Evolutionary conservation across 202 grass and related monocot genomes (phyloP).

Genomic region (Elaeis oleifera): DNA sequence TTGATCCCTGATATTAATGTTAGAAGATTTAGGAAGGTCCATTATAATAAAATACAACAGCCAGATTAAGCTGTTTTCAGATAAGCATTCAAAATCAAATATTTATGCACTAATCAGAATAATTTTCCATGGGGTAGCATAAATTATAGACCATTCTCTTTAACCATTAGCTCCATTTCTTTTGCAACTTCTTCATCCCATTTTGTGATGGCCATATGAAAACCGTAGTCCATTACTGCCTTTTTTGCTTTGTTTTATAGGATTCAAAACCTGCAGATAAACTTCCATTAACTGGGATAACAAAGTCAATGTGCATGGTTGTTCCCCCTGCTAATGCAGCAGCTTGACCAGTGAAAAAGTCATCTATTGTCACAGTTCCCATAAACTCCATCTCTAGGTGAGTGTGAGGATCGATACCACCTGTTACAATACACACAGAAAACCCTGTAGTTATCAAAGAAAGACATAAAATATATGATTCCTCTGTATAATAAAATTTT

Average conservation of each 20-base stretch:
- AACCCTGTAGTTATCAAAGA: too few species aligned
- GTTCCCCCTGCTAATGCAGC: conserved; percentile 87
- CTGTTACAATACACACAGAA: conserved; percentile 31
- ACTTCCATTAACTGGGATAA: conserved; percentile 82
- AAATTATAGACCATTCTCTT: conserved; percentile 65
- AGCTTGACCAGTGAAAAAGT: conserved; percentile 87
- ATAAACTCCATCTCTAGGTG: conserved; percentile 97
- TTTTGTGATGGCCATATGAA: conserved; percentile 96
- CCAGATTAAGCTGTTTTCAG: neutral
- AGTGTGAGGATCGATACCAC: conserved; percentile 93
- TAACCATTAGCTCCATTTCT: conserved; percentile 95
- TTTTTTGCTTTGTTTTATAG: conserved; percentile 69
- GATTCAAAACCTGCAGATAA: conserved; percentile 75
- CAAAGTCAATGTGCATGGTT: conserved; percentile 97
- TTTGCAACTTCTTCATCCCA: conserved; percentile 90
- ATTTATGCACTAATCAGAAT: neutral
- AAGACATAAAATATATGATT: too few species aligned
- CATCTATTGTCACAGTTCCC: conserved; percentile 78
- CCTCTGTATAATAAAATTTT: neutral
- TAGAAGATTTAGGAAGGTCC: neutral
- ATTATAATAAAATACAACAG: neutral
- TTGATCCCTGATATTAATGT: conserved; percentile 66
- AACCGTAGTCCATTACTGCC: conserved; percentile 90
- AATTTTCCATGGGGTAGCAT: too few species aligned
- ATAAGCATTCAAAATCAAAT: conserved; percentile 12